Base-by-base conservation (phyloP, 2,329 filamentous ascomycete genomes). In the Neofusicoccum sp. region DNA sequence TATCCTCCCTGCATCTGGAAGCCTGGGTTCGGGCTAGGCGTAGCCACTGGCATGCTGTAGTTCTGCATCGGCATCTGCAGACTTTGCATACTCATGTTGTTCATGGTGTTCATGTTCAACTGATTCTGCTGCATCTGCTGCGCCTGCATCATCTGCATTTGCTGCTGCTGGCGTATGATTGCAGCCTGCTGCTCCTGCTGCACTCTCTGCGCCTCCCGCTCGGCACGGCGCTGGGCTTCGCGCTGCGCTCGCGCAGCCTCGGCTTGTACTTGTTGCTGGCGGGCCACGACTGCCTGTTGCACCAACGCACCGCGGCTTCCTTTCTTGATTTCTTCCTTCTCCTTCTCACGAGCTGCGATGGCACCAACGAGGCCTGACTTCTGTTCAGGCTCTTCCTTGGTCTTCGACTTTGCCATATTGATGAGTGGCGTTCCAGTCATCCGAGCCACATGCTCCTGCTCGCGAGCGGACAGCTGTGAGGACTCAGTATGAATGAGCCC, bases 361-460 rank as follows among this genome's bases (percentile, higher is more conserved):
- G 90, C 89, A 1, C 89, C 91, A 6, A 96, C 87, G 1, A 97
- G 81, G 0, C 85, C 85, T 36, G 83, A 73, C 8, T 81, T 77
- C 61, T 80, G 79, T 47, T 79, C 77, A 64, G 70, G 68, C 52
- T 75, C 69, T 12, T 67, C 43, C 60, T 83, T 84, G 5, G 71
- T 64, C 66, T 80, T 80, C 56, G 82, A 81, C 9, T 61, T 52
- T 4, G 84, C 84, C 73, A 96, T 80, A 64, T 85, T 87, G 69
- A 96, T 85, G 56, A 96, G 80, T 0, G 93, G 90, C 0, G 87
- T 88, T 1, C 91, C 90, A 0, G 92, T 96, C 68, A 92, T 83
- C 41, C 90, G 87, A 8, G 93, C 91, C n/a, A 96, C 85, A 68
- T 96, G 89, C 76, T 96, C 92, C 74, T 96, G 93, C 75, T 97